A percentile compares a stretch with the other conserved stretches of the same genome.
Evolutionary conservation across 169 alveolate genomes (phyloP).

Genomic region (Cryptosporidium ryanae): DNA sequence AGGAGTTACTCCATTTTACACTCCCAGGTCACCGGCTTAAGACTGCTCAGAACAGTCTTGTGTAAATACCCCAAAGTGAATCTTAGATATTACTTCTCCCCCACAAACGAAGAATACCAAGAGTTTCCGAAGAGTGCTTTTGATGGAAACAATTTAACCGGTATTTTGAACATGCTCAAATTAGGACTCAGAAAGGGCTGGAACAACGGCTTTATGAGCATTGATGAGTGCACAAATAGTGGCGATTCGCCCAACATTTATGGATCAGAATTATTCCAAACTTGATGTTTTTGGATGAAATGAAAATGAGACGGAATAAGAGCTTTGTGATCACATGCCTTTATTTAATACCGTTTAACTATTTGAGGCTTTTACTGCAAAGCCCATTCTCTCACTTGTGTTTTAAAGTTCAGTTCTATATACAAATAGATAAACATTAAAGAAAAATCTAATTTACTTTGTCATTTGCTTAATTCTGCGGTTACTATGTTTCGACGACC

Average conservation of each 20-base stretch:
- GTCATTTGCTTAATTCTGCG: too few species aligned
- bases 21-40: constrained; percentile 67
- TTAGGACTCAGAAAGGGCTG: constrained; percentile 55
- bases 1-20: constrained; percentile 63
- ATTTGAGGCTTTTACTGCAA: too few species aligned
- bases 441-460: too few species aligned
- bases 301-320: not conserved
- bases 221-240: constrained; percentile 39
- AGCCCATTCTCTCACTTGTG: too few species aligned
- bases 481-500: too few species aligned
- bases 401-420: too few species aligned
- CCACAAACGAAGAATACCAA: constrained; percentile 48
- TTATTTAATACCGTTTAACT: too few species aligned
- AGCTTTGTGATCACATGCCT: too few species aligned
- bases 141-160: constrained; percentile 68
- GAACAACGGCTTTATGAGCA: constrained; percentile 39
- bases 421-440: too few species aligned
- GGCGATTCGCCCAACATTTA: not conserved
- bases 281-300: not conserved
- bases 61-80: constrained; percentile 56
- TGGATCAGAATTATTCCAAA: constrained; percentile 37
- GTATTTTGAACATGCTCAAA: constrained; percentile 64
- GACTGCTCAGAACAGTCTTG: constrained; percentile 22
- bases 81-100: constrained; percentile 50
- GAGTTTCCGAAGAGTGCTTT: constrained; percentile 68